Conservation (phyloP, 495 filamentous ascomycete genomes). For the Copromyces sp. region DNA sequence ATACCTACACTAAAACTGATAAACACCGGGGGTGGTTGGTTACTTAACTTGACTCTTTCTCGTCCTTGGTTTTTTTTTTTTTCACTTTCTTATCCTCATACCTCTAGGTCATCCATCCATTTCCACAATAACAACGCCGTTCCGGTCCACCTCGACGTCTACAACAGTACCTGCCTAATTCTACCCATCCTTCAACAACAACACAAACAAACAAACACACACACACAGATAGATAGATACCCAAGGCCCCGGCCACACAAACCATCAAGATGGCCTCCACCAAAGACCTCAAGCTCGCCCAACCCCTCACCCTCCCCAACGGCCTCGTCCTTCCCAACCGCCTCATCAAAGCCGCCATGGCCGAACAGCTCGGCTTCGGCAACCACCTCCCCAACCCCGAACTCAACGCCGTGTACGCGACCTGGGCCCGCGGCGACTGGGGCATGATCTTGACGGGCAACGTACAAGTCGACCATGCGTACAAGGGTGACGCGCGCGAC, state of each 20-base stretch:
- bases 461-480: slow-evolving; percentile 45
- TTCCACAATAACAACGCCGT: no score
- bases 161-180: no score
- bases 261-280: neutral
- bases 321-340: slow-evolving; percentile 30
- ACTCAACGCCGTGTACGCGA: slow-evolving; percentile 42
- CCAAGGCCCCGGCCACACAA: neutral
- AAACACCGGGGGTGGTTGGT: no score
- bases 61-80: no score
- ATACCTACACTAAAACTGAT: no score
- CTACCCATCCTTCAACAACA: no score
- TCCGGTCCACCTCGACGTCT: no score
- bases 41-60: no score
- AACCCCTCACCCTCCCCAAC: slow-evolving; percentile 31
- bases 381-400: slow-evolving; percentile 37
- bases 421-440: slow-evolving; percentile 42
- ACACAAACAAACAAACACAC: no score
- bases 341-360: slow-evolving; percentile 33
- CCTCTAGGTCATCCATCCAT: no score
- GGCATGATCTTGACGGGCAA: slow-evolving; percentile 39
- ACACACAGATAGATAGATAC: no score
- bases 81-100: no score
- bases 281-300: slow-evolving; percentile 16
- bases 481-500: slow-evolving; percentile 36
- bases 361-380: slow-evolving; percentile 25